Conservation (phyloP, 1,284 basidiomycete species). For the Ustanciosporium gigantosporum region DNA sequence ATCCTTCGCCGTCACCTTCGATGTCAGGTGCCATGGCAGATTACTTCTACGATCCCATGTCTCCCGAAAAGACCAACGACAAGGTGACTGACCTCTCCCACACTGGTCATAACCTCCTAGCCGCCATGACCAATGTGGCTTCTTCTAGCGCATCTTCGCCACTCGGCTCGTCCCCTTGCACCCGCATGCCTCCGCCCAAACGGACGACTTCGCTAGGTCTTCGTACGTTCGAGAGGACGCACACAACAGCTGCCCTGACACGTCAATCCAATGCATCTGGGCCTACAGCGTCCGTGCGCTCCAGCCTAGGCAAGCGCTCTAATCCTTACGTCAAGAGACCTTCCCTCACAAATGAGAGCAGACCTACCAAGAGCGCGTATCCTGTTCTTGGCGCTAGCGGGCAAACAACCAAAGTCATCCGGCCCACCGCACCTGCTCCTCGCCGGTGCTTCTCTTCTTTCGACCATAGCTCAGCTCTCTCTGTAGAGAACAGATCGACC, state of each 20-base stretch:
- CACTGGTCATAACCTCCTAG: constrained; percentile 25
- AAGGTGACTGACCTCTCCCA: constrained; percentile 12
- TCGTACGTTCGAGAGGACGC: constrained; percentile 33
- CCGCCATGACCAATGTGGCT: constrained; percentile 23
- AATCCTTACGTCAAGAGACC: constrained; percentile 49
- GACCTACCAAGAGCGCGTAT: constrained; percentile 35
- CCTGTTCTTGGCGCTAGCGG: constrained; percentile 30
- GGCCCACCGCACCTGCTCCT: constrained; percentile 42
- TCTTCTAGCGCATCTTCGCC: constrained; percentile 26
- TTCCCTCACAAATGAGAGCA: constrained; percentile 12
- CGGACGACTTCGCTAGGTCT: constrained; percentile 27
- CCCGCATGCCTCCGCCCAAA: constrained; percentile 28
- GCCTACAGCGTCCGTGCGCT: constrained; percentile 1
- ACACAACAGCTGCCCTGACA: constrained; percentile 11
- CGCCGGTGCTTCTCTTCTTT: constrained; percentile 42
- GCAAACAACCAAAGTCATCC: constrained; percentile 10
- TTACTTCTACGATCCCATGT: constrained; percentile 55
- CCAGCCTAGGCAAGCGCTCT: constrained; percentile 41
- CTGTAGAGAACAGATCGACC: not conserved
- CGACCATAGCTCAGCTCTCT: constrained; percentile 13
- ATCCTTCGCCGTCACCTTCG: constrained; percentile 40
- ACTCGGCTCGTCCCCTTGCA: constrained; percentile 31
- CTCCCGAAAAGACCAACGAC: constrained; percentile 39
- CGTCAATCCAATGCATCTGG: not conserved
- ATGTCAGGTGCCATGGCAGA: constrained; percentile 34